phyloP scores from a whole-genome alignment of 176 grass and related monocot species.

The Juncus effusus region DNA sequence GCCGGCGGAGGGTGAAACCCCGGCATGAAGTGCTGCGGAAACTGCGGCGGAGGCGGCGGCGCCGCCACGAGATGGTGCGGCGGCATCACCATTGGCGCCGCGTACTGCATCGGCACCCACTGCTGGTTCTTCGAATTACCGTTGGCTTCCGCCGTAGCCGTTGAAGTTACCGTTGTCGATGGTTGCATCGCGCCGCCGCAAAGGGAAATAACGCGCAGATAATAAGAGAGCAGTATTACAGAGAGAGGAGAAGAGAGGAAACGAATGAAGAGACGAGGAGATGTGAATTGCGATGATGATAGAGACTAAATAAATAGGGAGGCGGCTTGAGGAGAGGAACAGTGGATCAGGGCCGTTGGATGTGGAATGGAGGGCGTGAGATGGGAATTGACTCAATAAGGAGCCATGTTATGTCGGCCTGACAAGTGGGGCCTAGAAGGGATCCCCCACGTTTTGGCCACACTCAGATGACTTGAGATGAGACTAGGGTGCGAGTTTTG shows the following conservation, averaged over 20 bases:
- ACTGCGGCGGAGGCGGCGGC: conserved; percentile 57
- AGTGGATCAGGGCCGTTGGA: conserved; percentile 38
- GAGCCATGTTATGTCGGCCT: conserved; percentile 48
- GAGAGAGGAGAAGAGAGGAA: neutral
- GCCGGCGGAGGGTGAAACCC: conserved; percentile 28
- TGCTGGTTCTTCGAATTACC: conserved; percentile 42
- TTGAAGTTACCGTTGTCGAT: conserved; percentile 29
- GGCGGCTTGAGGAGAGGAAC: conserved; percentile 34
- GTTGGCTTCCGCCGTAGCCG: conserved; percentile 26
- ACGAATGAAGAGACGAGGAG: conserved; percentile 24
- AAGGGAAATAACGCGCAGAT: neutral
- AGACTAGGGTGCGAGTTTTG: conserved; percentile 29
- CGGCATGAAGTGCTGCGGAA: conserved; percentile 71
- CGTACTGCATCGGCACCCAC: conserved; percentile 34
- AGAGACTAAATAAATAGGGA: conserved; percentile 68
- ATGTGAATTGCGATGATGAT: neutral
- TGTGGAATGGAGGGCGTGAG: conserved; percentile 25
- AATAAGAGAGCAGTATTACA: neutral
- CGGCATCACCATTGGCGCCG: conserved; percentile 47
- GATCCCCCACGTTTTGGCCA: conserved; percentile 37
- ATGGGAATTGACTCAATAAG: conserved; percentile 48
- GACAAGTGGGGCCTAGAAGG: conserved; percentile 26
- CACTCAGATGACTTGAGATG: neutral
- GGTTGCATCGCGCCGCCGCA: conserved; percentile 60
- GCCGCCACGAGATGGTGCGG: conserved; percentile 67